A percentile compares a stretch with the other conserved stretches of the same genome.
These are phyloP conservation scores for Mastigamoeba balamuthi DNA, from an alignment of 78 protist genomes.

Conservation along the genomic window DNA sequence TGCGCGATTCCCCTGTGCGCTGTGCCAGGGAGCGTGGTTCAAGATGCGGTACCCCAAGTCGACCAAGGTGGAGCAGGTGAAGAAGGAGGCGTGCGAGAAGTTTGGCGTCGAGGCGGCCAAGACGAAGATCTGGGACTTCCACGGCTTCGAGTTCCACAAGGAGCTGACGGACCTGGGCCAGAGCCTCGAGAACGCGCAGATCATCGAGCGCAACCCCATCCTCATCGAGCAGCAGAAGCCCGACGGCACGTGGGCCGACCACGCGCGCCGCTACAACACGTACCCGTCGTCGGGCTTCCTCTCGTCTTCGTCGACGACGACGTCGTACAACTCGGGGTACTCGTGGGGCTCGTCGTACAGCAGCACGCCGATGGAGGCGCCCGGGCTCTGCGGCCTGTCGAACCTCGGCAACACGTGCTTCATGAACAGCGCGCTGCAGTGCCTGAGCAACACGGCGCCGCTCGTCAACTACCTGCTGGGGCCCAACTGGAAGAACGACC, in stretches of 20 bases:
- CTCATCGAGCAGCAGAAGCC: background rate
- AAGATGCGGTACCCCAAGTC: background rate
- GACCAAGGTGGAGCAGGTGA: background rate
- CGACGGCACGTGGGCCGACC: conserved; percentile 1
- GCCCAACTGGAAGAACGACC: conserved; percentile 3
- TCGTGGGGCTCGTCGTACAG: background rate
- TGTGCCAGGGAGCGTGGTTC: background rate
- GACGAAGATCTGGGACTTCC: conserved; percentile 43
- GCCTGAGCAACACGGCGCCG: conserved; percentile 22
- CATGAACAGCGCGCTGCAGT: conserved; percentile 75
- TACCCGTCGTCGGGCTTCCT: conserved; percentile 11
- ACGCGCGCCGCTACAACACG: background rate
- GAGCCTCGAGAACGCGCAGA: conserved; percentile 7
- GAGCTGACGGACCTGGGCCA: conserved; percentile 6
- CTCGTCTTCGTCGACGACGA: background rate
- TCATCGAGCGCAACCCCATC: conserved; percentile 9
- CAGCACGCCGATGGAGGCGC: conserved; percentile 7
- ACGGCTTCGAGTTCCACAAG: background rate
- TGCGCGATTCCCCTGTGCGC: background rate
- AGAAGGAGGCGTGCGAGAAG: conserved; percentile 6
- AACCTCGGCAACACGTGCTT: conserved; percentile 90
- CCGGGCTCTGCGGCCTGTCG: conserved; percentile 55
- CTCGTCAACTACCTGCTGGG: conserved; percentile 37
- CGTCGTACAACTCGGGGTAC: background rate
- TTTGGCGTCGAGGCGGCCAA: conserved; percentile 14